phyloP scores from a whole-genome alignment of 768 basidiomycete genomes.

The Cubamyces lactineus region DNA sequence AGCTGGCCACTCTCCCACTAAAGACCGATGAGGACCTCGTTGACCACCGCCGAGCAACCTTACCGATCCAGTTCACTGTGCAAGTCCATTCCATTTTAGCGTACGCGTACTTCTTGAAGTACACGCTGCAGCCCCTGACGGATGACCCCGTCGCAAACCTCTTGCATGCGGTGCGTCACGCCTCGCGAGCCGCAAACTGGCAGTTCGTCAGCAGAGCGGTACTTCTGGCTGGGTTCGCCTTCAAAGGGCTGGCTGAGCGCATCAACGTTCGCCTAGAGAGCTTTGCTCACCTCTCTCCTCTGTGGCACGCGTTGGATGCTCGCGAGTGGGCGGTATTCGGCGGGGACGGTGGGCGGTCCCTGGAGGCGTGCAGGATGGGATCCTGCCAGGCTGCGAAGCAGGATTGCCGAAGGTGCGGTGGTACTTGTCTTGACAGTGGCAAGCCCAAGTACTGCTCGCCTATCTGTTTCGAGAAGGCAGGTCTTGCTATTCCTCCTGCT shows the following conservation, averaged over 20 bases:
- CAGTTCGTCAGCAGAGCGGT: background rate
- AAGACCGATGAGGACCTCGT: no score
- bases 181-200: background rate
- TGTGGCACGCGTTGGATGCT: background rate
- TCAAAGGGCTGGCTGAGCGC: background rate
- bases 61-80: background rate
- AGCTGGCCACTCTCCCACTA: no score
- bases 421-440: no score
- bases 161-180: background rate
- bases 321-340: background rate
- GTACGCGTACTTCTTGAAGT: slow-evolving; percentile 6
- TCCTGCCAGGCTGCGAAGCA: no score
- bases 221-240: background rate
- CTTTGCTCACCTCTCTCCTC: background rate
- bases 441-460: no score
- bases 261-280: background rate
- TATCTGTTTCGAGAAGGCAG: no score
- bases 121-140: background rate
- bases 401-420: no score
- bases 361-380: no score
- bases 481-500: no score
- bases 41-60: background rate
- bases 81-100: slow-evolving; percentile 1
- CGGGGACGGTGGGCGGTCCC: no score
- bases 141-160: background rate